Percentiles rank a stretch among this genome's conserved stretches.
Conservation (phyloP, 495 filamentous ascomycete genomes). For the Hypoxylon trugodes region DNA sequence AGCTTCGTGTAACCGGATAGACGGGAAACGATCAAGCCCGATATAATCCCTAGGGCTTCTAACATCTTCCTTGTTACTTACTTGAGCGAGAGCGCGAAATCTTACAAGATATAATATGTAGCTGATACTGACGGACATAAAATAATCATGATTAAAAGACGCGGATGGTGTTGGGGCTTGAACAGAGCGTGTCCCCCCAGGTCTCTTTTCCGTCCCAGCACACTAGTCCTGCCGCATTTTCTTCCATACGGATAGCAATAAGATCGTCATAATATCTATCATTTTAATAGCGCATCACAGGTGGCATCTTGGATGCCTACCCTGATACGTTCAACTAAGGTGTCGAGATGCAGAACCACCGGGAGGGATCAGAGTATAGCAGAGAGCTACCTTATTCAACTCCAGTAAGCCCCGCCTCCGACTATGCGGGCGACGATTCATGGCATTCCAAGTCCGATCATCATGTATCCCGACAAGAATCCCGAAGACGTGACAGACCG, state of each 20-base stretch:
- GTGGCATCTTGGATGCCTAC: neutral
- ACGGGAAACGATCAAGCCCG: conserved; percentile 1
- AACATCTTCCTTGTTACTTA: neutral
- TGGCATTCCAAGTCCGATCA: conserved; percentile 7
- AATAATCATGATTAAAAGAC: neutral
- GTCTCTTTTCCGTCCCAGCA: neutral
- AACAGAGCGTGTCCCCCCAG: neutral
- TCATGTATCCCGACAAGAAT: neutral
- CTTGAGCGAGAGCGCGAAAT: no score
- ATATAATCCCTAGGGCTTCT: neutral
- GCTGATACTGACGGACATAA: neutral
- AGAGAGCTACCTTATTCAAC: neutral
- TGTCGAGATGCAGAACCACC: neutral
- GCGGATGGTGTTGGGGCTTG: neutral
- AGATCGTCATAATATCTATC: neutral
- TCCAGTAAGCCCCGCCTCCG: neutral
- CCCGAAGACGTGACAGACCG: neutral
- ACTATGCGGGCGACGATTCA: neutral
- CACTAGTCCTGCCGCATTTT: neutral
- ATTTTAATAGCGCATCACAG: neutral
- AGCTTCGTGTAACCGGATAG: conserved; percentile 6
- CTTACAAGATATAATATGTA: neutral
- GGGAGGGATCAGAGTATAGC: conserved; percentile 1
- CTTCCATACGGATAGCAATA: neutral
- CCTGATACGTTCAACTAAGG: neutral